Conservation (phyloP, 331 rosid species). For the Acacia pycnantha region DNA sequence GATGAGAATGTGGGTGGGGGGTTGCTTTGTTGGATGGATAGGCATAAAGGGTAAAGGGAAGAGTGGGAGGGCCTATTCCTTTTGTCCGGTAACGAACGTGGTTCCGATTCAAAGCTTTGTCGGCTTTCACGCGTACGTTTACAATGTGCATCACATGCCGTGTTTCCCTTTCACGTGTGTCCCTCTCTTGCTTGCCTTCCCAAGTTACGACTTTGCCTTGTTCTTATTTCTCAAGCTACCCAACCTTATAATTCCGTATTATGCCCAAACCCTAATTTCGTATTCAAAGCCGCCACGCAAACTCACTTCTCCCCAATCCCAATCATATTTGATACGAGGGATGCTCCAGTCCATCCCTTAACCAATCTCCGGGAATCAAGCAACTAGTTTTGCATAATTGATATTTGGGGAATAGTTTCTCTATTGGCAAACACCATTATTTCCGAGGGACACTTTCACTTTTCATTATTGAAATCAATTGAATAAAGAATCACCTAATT, state of each 20-base stretch:
- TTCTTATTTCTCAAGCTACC: neutral
- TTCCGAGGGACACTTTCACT: neutral
- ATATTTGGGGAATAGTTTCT: neutral
- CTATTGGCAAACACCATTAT: neutral
- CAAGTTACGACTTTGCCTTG: neutral
- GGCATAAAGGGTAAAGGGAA: neutral
- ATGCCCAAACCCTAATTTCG: neutral
- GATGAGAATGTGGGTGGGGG: neutral
- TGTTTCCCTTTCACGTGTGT: neutral
- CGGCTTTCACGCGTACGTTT: constrained; percentile 27
- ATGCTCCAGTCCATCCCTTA: neutral
- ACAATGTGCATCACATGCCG: constrained; percentile 32
- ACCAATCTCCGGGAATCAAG: neutral
- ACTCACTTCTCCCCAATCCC: constrained; percentile 6
- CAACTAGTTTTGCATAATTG: neutral
- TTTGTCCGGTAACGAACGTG: constrained; percentile 36
- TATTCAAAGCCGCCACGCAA: constrained; percentile 31
- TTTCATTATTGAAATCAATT: constrained; percentile 32
- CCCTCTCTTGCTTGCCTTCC: neutral
- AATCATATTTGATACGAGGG: neutral
- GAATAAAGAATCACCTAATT: constrained; percentile 78
- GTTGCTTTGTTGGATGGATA: constrained; percentile 65
- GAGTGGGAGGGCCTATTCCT: constrained; percentile 1
- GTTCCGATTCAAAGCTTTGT: constrained; percentile 21
- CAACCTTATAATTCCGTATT: neutral